Base-by-base conservation (phyloP, 345 rosid genomes). In the Eucalyptus guilfoylei region DNA sequence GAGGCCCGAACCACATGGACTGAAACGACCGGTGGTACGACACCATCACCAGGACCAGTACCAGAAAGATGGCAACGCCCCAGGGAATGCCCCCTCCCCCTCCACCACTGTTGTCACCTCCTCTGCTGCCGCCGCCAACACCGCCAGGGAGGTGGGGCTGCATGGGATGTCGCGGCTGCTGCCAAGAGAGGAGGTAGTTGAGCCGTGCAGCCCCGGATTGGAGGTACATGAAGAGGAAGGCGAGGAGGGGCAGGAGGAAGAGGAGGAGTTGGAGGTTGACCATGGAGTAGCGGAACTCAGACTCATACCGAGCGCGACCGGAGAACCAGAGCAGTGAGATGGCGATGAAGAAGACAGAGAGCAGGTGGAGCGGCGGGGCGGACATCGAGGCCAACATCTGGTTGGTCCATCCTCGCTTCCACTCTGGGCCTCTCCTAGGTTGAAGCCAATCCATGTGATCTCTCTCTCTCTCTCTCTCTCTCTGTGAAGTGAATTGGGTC, bases 341-440 rank as follows among this genome's bases (percentile, higher is more conserved):
- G 52, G 94, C 96, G 69, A 95, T 94, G 88, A 93, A 92, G 60
- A 91, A 95, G 88, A 95, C 76, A 42, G 91, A 87, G 12, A 94
- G 92, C 87, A 95, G 87, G 54, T 93, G 93, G 26, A 88, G 80
- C 2, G 97, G 94, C 9, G 94, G 95, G 5, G 88, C 11, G 0
- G 96, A 92, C 48, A 91, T 17, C 10, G 97, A 93, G 47, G 90
- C 37, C 76, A 92, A 16, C 55, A 94, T 92, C 69, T 92, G 92
- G 87, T 89, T 89, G 54, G 92, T 64, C 96, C 95, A 93, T 23
- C 95, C 93, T 28, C 91, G 94, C 90, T 94, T 95, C 95, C 96
- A 93, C 49, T 93, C 91, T 5, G 95, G 95, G 49, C 94, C 95
- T 87, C 95, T 93, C 92, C 95, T 92, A 2, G 94, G 91, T 76